These are phyloP conservation scores for Microcyclospora tardicrescens DNA, from an alignment of 2,329 filamentous ascomycete species.

Conservation along the genomic window DNA sequence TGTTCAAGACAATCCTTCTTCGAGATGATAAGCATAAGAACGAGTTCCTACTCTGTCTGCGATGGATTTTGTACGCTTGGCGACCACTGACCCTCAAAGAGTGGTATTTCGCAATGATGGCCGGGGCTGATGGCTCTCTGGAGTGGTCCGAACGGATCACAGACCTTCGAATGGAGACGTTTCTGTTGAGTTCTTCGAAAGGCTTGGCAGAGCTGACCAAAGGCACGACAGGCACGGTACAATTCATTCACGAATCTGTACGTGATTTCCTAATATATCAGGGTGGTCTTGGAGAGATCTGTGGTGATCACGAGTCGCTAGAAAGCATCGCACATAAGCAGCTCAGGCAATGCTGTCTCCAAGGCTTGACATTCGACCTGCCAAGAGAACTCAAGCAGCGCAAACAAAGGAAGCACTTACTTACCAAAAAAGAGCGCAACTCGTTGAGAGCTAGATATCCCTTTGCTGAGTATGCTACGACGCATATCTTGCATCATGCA, in stretches of 20 bases:
- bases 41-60: constrained; percentile 34
- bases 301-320: neutral
- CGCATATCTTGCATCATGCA: neutral
- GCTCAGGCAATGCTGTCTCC: neutral
- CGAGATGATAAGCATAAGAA: constrained; percentile 33
- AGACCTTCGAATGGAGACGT: neutral
- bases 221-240: neutral
- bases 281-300: neutral
- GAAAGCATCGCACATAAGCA: neutral
- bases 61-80: constrained; percentile 42
- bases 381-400: neutral
- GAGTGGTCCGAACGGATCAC: neutral
- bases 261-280: neutral
- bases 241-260: neutral
- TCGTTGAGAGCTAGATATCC: neutral
- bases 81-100: constrained; percentile 32
- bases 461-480: neutral
- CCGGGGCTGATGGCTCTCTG: constrained; percentile 13
- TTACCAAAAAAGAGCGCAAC: neutral
- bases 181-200: neutral
- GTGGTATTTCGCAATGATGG: constrained; percentile 33
- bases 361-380: neutral
- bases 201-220: neutral
- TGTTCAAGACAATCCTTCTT: constrained; percentile 40
- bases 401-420: neutral